Evolutionary conservation across 2,329 filamentous ascomycete genomes (phyloP), one percentile per base, ranked within the genome.

Genomic region (Cladophialophora chaetospira): DNA sequence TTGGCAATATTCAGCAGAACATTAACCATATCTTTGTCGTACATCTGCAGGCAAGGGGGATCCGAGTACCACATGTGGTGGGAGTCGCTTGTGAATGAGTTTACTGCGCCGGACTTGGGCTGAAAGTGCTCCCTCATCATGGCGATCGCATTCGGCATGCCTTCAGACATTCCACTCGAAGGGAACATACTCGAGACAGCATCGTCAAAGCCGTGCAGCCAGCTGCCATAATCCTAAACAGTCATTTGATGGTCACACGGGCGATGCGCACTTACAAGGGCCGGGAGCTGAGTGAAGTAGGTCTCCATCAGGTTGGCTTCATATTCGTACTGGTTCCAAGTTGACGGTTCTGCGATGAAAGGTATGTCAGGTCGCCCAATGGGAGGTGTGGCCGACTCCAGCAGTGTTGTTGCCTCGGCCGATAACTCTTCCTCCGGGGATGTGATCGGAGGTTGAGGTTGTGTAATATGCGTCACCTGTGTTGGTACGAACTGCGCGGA

Each of bases 21-120:
- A n/a, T 54, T 54, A 15, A 54, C 21, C 15, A 54, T 29, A 5
- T 54, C 51, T 25, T 28, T 21, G 28, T 54, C 51, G 42, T 46
- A 54, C 13, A 46, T 26, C 17, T 54, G 40, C 13, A 47, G 29
- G 11, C 25, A 26, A 2, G 43, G 51, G 15, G 51, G 49, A 17
- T 11, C 13, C 9, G 49, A 52, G 15, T 52, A 52, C 49, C 49
- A 52, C n/a, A 19, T 4, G 5, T 21, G 19, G 8, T 44, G 43
- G 2, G 49, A 8, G 11, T 52, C 25, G 11, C 29, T 26, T 3
- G 31, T 13, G 11, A 21, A 9, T 23, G 47, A 33, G 10, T 8
- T 23, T 10, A 36, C 8, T 42, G 35, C 19, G 8, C 49, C 8
- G 17, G 49, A 52, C 2, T 15, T 13, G 10, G 35, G 35, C 10